These are phyloP conservation scores for Fusarium haematococcum DNA, from an alignment of 2,329 filamentous ascomycete genomes.

Conservation along the genomic window DNA sequence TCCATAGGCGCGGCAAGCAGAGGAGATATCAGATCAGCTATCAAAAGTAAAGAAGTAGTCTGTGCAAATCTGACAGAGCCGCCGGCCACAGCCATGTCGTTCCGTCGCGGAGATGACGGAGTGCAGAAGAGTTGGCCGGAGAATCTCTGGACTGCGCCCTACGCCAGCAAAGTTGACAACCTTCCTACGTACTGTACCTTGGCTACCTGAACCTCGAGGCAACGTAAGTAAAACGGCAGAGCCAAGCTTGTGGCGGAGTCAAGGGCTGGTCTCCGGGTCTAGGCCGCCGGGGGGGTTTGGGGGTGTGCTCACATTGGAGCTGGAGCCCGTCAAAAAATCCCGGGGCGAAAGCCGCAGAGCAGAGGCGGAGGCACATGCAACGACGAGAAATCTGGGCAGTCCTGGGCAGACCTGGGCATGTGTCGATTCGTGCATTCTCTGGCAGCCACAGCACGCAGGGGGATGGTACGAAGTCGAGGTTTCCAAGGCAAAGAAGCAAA, in stretches of 20 bases:
- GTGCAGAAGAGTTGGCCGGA: conserved; percentile 8
- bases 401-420: conserved; percentile 22
- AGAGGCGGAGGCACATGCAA: conserved; percentile 2
- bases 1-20: conserved; percentile 3
- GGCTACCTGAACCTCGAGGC: conserved; percentile 6
- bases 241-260: conserved; percentile 26
- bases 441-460: conserved; percentile 25
- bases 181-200: not conserved
- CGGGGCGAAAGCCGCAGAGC: not conserved
- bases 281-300: conserved; percentile 23
- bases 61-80: not conserved
- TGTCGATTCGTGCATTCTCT: conserved; percentile 17
- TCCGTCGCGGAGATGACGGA: not conserved
- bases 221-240: conserved; percentile 31
- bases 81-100: not conserved
- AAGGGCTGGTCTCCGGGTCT: conserved; percentile 20
- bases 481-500: conserved; percentile 1
- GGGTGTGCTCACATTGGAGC: conserved; percentile 11
- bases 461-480: conserved; percentile 3
- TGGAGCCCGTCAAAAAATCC: not conserved
- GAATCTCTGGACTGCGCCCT: conserved; percentile 7
- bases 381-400: conserved; percentile 23
- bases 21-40: not conserved
- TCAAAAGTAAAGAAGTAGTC: not conserved
- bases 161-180: not conserved